These are phyloP conservation scores for Cladosporium sphaerospermum DNA, from an alignment of 2,329 filamentous ascomycete species.

Conservation along the genomic window DNA sequence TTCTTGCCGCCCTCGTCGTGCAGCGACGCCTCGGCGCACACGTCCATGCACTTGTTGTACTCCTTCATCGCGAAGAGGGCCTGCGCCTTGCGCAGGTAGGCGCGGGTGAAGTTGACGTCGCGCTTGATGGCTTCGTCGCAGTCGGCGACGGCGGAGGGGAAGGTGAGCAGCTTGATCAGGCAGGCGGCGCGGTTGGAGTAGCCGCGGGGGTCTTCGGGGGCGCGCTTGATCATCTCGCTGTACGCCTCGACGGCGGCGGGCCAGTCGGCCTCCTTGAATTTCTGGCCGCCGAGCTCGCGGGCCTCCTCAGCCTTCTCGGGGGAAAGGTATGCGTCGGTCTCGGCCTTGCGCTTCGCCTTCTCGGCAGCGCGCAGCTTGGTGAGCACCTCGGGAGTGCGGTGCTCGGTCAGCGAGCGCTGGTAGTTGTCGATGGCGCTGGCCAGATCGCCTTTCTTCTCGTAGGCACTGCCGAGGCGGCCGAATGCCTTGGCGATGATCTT, in stretches of 20 bases:
- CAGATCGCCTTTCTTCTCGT: conserved; percentile 83
- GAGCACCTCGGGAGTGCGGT: conserved; percentile 89
- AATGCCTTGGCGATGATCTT: conserved; percentile 98
- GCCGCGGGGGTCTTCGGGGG: conserved; percentile 83
- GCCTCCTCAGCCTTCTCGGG: conserved; percentile 91
- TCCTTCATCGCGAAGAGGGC: conserved; percentile 96
- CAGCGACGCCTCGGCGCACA: conserved; percentile 70
- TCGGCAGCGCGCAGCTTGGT: conserved; percentile 87
- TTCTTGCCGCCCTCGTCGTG: conserved; percentile 78
- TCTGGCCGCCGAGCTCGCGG: conserved; percentile 87
- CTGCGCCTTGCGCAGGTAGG: conserved; percentile 94
- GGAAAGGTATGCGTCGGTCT: conserved; percentile 77
- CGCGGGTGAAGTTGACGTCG: conserved; percentile 86
- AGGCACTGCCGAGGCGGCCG: conserved; percentile 85
- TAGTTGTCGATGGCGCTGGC: conserved; percentile 78
- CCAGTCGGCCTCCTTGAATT: conserved; percentile 97
- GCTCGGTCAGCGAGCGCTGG: conserved; percentile 89
- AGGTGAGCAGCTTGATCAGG: conserved; percentile 92
- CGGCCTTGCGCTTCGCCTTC: conserved; percentile 72
- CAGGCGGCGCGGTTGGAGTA: conserved; percentile 97
- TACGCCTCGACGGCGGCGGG: conserved; percentile 91
- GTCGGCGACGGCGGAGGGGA: conserved; percentile 88
- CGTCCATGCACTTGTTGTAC: conserved; percentile 90
- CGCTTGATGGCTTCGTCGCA: conserved; percentile 87
- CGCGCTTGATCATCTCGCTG: conserved; percentile 92